Percentiles rank a stretch among this genome's conserved stretches.
These are phyloP conservation scores for Backusella mclennaniae DNA, from an alignment of 192 early-diverging fungal genomes.

Conservation along the genomic window DNA sequence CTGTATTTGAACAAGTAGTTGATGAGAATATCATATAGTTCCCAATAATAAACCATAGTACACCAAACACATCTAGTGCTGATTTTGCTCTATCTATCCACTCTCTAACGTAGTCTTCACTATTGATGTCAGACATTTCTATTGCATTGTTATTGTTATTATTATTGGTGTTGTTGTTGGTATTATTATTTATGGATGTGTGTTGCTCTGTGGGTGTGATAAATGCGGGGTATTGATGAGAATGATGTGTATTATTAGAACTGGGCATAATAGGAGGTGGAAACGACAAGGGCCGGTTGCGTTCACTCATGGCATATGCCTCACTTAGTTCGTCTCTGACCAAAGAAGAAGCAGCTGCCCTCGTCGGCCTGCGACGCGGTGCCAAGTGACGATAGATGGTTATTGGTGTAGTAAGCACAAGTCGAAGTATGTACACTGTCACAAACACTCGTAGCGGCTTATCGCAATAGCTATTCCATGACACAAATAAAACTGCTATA, in stretches of 20 bases:
- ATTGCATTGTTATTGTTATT: background rate
- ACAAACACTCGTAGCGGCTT: constrained; percentile 59
- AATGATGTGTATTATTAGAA: background rate
- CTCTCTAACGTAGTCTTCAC: background rate
- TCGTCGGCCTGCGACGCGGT: constrained; percentile 36
- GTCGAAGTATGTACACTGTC: constrained; percentile 55
- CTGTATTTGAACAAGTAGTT: constrained; percentile 42
- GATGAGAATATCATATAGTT: constrained; percentile 70
- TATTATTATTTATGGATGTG: background rate
- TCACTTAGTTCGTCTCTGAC: constrained; percentile 7
- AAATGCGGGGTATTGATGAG: constrained; percentile 2
- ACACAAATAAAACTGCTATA: constrained; percentile 51
- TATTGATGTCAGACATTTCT: background rate
- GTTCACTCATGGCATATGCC: constrained; percentile 14
- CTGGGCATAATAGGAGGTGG: constrained; percentile 1
- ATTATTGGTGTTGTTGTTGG: background rate
- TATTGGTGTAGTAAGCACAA: constrained; percentile 61
- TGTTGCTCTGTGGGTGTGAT: background rate
- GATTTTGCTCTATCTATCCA: constrained; percentile 53
- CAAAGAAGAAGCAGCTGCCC: background rate
- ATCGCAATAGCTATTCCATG: constrained; percentile 45
- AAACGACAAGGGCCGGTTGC: background rate
- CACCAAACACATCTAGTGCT: constrained; percentile 54
- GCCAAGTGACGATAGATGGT: constrained; percentile 58
- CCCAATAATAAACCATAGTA: constrained; percentile 65